Evolutionary conservation across 148 eudicot species (phyloP).

Genomic region (Fagopyrum esculentum): DNA sequence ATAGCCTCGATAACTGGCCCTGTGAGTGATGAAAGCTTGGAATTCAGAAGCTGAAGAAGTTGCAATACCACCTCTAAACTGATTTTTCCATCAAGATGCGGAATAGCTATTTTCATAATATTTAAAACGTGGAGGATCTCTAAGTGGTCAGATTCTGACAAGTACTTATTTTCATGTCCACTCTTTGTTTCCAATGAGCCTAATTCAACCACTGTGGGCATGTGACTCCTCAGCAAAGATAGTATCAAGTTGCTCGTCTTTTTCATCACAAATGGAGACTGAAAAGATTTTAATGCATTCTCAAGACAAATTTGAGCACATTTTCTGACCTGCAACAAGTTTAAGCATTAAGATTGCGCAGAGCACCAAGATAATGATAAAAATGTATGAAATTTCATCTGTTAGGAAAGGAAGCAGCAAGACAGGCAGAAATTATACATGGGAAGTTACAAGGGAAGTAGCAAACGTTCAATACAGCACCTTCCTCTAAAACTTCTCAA

Average conservation of each 20-base stretch:
- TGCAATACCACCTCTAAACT: slow-evolving; percentile 28
- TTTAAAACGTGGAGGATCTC: slow-evolving; percentile 60
- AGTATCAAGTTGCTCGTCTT: slow-evolving; percentile 51
- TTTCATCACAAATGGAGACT: slow-evolving; percentile 33
- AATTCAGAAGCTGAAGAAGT: slow-evolving; percentile 41
- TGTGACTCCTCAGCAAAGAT: slow-evolving; percentile 43
- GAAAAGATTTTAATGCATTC: slow-evolving; percentile 44
- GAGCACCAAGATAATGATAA: background rate
- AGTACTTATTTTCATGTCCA: slow-evolving; percentile 26
- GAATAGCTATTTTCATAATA: slow-evolving; percentile 47
- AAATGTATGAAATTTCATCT: background rate
- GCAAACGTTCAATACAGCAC: background rate
- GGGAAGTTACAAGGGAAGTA: background rate
- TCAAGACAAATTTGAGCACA: slow-evolving; percentile 65
- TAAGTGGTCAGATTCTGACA: slow-evolving; percentile 42
- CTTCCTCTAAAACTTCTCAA: background rate
- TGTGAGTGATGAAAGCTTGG: slow-evolving; percentile 38
- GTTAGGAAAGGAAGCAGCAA: background rate
- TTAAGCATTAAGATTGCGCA: background rate
- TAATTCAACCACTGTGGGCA: slow-evolving; percentile 34
- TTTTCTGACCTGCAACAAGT: slow-evolving; percentile 60
- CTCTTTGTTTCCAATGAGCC: slow-evolving; percentile 19
- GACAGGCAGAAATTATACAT: background rate
- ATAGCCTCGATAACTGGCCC: slow-evolving; percentile 53
- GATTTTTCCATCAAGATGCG: slow-evolving; percentile 46